Evolutionary conservation across 1,284 basidiomycete genomes (phyloP), one percentile per base, ranked within the genome.

Genomic region (Ganoderma multipileum): DNA sequence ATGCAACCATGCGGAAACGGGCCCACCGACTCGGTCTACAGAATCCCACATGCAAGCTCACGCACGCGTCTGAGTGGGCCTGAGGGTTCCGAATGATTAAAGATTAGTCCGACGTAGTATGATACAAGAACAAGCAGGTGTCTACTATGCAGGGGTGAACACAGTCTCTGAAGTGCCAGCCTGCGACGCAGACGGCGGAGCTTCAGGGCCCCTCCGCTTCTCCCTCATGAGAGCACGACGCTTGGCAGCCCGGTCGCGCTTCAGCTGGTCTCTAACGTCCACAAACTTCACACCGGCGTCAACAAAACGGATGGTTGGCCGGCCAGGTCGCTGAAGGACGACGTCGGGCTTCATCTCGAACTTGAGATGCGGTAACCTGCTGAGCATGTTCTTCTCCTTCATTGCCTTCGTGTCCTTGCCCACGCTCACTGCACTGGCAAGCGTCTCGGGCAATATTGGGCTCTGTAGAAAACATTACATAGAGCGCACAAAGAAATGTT

Each of bases 201-300:
- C 28, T 18, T 54, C 28, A 18, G 33, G 23, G 3, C 41, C 4
- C 50, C 71, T 67, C 11, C 68, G 74, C 26, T 68, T 64, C 60
- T 73, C 74, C 71, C 77, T 82, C 41, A 82, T 54, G 58, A 70
- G 76, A n/a, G 80, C 77, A 70, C 85, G 80, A 59, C 86, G 83
- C 72, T 84, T 81, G 1, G 85, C 82, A 63, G 82, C 81, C 33
- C 83, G 82, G 58, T 85, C 81, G 57, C 90, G 83, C 68, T 83
- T 83, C 61, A 83, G 71, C 14, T 83, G 83, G 64, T 88, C 87
- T 55, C 85, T 83, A 20, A 85, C 79, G 65, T 92, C 84, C 61
- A 93, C 76, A 75, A 90, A 93, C 74, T 88, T 86, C 47, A 85
- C 85, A 1, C 91, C 91, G 8, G 93, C 86, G 74, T 94, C 91